These are phyloP conservation scores for Volvox africanus DNA, from an alignment of 139 green algal genomes.

Conservation along the genomic window DNA sequence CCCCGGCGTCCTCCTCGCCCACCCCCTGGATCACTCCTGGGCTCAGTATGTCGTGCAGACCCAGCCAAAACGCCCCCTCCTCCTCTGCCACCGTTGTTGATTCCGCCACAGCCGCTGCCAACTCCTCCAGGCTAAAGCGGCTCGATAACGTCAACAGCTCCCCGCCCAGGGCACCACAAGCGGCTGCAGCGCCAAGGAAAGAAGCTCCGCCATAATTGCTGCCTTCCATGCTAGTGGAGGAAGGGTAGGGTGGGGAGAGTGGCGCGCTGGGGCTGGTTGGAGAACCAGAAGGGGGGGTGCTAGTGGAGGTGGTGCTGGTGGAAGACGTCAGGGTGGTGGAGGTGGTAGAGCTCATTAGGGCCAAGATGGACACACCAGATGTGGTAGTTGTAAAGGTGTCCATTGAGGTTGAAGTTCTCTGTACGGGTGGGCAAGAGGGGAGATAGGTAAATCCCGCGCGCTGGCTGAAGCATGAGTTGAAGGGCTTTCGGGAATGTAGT, in stretches of 20 bases:
- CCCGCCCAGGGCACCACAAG: background rate
- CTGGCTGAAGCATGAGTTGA: too few species aligned
- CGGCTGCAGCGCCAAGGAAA: background rate
- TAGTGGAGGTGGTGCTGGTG: background rate
- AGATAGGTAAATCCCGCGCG: too few species aligned
- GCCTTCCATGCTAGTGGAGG: background rate
- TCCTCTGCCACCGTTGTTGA: too few species aligned
- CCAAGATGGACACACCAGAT: background rate
- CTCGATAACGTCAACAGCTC: background rate
- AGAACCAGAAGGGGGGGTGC: background rate
- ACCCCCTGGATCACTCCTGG: background rate
- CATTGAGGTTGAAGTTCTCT: background rate
- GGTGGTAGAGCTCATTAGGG: background rate
- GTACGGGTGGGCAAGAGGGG: background rate
- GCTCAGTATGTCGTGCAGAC: background rate
- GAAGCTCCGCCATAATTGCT: background rate
- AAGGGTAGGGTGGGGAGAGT: too few species aligned
- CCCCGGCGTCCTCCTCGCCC: slow-evolving; percentile 11
- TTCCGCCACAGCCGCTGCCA: background rate
- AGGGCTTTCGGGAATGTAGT: too few species aligned
- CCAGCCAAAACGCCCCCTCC: slow-evolving; percentile 15
- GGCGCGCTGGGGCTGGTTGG: too few species aligned
- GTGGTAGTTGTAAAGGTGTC: background rate
- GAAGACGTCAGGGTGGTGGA: background rate
- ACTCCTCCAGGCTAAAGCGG: background rate